These are phyloP conservation scores for Backusella tarrabulga DNA, from an alignment of 192 early-diverging fungal species.

Conservation along the genomic window DNA sequence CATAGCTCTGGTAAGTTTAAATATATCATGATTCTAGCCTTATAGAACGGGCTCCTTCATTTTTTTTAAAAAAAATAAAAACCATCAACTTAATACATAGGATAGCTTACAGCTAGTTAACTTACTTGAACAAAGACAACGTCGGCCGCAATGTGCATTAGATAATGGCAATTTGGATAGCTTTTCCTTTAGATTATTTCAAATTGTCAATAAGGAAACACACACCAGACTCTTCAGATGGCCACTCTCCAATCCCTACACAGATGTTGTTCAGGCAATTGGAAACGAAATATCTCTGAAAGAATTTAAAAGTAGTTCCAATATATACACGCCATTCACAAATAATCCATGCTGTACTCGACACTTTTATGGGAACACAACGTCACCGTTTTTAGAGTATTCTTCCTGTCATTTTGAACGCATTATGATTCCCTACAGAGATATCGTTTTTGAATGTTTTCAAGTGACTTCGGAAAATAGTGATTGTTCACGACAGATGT, in stretches of 20 bases:
- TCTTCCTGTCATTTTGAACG: constrained; percentile 4
- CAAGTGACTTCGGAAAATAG: neutral
- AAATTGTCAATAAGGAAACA: neutral
- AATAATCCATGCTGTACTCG: neutral
- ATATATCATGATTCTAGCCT: neutral
- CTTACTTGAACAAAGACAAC: neutral
- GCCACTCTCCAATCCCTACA: neutral
- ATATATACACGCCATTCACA: neutral
- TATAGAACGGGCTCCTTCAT: neutral
- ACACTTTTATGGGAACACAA: neutral
- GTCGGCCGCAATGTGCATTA: neutral
- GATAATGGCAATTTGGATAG: neutral
- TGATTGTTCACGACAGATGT: neutral
- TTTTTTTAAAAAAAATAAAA: neutral
- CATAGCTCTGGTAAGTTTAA: neutral
- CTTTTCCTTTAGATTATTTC: neutral
- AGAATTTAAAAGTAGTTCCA: neutral
- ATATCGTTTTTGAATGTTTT: constrained; percentile 9
- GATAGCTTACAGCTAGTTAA: neutral
- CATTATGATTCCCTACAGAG: constrained; percentile 1
- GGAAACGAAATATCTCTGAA: neutral
- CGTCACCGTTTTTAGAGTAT: neutral
- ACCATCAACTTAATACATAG: neutral
- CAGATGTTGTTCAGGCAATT: neutral
- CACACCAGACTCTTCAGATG: neutral